Base-by-base conservation (phyloP, 73 alveolate species). In the Effrenium voratum region DNA sequence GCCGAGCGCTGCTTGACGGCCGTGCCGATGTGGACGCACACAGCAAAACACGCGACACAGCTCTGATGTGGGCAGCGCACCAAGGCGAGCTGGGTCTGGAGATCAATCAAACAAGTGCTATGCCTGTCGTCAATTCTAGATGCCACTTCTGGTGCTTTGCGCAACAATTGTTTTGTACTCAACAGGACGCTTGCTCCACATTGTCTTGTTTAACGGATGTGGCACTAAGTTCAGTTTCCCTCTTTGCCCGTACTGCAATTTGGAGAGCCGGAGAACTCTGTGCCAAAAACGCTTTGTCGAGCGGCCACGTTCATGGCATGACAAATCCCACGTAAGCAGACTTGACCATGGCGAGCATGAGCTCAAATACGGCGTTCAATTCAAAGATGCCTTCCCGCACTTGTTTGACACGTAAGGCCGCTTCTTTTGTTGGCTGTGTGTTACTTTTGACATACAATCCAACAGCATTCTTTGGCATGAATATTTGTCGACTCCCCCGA, bases 51-150 rank as follows among this genome's bases (percentile, higher is more conserved):
- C 84, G 52, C 40, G 95, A 87, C 95, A 87, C 95, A 22, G 72
- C 95, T 26, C 57, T 87, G 85, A 87, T 87, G 95, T 87, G 95
- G 95, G 95, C 95, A 12, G 84, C 95, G 52, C 95, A 87, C 22
- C 70, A 60, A 26, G 95, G 95, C 84, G 13, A 1, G 40, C 22
- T 1, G 16, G 50, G 34, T 49, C 30, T 16, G 12, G 46, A 13
- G 50, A 73, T 32, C 2, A n/a, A 3, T 32, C 12, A 32, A 26
- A 32, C 41, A 44, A 22, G 41, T 19, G 41, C 45, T 6, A 28
- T 32, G 46, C 30, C 22, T 70, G 0, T 70, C 13, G 22, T 2
- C 43, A 10, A 32, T 8, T 3, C 43, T 30, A 72, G 19, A 36
- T 32, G 30, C 24, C 19, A 1, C 41, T 8, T 30, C 28, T 24